These are phyloP conservation scores for Babesia caballi DNA, from an alignment of 169 alveolate species.

Conservation along the genomic window DNA sequence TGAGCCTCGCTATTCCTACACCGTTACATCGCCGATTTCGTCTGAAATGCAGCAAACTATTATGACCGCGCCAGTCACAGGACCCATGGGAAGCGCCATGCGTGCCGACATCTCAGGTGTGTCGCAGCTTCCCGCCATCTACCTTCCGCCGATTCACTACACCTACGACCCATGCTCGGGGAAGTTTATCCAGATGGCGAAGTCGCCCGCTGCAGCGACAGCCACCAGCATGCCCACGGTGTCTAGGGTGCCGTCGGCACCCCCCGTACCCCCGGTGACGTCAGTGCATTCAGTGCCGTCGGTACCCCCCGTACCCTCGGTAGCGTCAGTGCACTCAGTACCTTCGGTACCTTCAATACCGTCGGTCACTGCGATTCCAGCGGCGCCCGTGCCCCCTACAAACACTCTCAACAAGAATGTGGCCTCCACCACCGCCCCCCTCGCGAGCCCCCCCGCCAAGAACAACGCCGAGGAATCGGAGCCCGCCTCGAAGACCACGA, in stretches of 20 bases:
- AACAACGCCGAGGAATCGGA: background rate
- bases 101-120: background rate
- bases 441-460: background rate
- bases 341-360: background rate
- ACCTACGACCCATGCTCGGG: slow-evolving; percentile 59
- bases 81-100: background rate
- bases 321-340: background rate
- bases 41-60: background rate
- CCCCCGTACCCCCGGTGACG: background rate
- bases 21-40: slow-evolving; percentile 8
- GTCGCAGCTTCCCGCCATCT: slow-evolving; percentile 55
- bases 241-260: background rate
- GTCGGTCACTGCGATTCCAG: too few species aligned
- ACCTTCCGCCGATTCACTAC: slow-evolving; percentile 63
- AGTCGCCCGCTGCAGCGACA: background rate
- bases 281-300: background rate
- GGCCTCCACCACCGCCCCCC: too few species aligned
- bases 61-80: background rate
- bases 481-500: background rate
- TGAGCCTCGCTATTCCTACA: background rate
- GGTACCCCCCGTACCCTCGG: background rate
- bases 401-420: too few species aligned
- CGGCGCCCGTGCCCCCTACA: slow-evolving; percentile 12
- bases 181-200: slow-evolving; percentile 34
- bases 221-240: background rate